A percentile compares a stretch with the other conserved stretches of the same genome.
phyloP scores from a whole-genome alignment of 495 filamentous ascomycete genomes.

The Aspergillus sclerotioniger region DNA sequence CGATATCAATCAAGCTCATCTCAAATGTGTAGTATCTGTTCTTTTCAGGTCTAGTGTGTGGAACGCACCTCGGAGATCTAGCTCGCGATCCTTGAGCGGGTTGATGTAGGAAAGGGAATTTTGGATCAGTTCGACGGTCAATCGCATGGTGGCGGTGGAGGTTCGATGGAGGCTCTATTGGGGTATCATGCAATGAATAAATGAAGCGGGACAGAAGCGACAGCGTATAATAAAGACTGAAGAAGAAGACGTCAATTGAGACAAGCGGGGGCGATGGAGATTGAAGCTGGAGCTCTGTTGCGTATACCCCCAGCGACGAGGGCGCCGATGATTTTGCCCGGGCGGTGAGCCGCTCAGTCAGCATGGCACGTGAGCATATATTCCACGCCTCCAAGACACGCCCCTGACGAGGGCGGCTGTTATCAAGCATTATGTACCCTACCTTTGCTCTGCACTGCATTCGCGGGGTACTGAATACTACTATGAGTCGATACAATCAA shows the following conservation, averaged over 20 bases:
- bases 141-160: slow-evolving; percentile 65
- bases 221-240: background rate
- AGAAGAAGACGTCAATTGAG: background rate
- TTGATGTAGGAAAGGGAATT: slow-evolving; percentile 95
- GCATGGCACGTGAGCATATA: background rate
- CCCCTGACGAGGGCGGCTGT: background rate
- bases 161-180: slow-evolving; percentile 5
- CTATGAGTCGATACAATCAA: no score
- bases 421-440: no score
- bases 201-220: background rate
- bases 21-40: slow-evolving; percentile 91
- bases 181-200: slow-evolving; percentile 19
- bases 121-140: slow-evolving; percentile 90
- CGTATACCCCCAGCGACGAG: slow-evolving; percentile 4
- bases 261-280: background rate
- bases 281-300: slow-evolving; percentile 7
- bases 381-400: background rate
- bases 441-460: no score
- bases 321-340: slow-evolving; percentile 16
- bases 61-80: slow-evolving; percentile 98
- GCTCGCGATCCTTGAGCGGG: slow-evolving; percentile 94
- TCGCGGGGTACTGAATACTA: no score
- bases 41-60: slow-evolving; percentile 67
- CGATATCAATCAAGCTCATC: slow-evolving; percentile 82
- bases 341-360: slow-evolving; percentile 15